phyloP scores from a whole-genome alignment of 768 basidiomycete genomes.

The Brasilioporus rufonigricans region DNA sequence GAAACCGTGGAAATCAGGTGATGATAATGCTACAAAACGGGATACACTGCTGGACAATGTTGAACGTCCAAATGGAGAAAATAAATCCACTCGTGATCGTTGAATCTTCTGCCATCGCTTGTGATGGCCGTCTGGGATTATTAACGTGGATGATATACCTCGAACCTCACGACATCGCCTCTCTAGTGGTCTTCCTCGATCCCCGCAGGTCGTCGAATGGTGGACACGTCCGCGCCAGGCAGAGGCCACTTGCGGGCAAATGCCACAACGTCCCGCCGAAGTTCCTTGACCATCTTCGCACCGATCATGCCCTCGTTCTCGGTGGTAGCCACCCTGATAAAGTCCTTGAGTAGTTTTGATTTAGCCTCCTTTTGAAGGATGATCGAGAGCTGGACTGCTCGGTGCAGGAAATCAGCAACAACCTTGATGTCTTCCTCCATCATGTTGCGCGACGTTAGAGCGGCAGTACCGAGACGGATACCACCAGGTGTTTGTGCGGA shows the following conservation, averaged over 20 bases:
- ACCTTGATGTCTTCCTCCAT: conserved; percentile 78
- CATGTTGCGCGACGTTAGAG: conserved; percentile 95
- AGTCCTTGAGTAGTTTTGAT: conserved; percentile 93
- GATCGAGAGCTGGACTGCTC: conserved; percentile 88
- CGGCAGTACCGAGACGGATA: conserved; percentile 93
- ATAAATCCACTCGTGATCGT: conserved; percentile 40
- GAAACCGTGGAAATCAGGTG: background rate
- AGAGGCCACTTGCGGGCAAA: conserved; percentile 92
- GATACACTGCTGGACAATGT: conserved; percentile 26
- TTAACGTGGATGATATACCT: background rate
- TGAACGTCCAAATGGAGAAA: conserved; percentile 29
- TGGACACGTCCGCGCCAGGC: conserved; percentile 70
- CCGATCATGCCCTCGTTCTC: conserved; percentile 71
- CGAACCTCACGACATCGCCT: background rate
- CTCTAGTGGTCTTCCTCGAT: conserved; percentile 50
- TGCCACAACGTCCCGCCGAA: conserved; percentile 73
- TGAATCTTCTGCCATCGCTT: conserved; percentile 50
- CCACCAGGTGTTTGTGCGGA: conserved; percentile 96
- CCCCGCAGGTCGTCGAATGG: conserved; percentile 57
- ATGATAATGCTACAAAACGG: background rate
- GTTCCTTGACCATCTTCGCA: conserved; percentile 62
- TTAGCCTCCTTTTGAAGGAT: conserved; percentile 93
- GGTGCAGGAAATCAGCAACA: conserved; percentile 91
- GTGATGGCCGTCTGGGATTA: conserved; percentile 1
- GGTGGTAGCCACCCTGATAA: conserved; percentile 75